phyloP scores from a whole-genome alignment of 257 asterid species.

The Ilex aquifolium region DNA sequence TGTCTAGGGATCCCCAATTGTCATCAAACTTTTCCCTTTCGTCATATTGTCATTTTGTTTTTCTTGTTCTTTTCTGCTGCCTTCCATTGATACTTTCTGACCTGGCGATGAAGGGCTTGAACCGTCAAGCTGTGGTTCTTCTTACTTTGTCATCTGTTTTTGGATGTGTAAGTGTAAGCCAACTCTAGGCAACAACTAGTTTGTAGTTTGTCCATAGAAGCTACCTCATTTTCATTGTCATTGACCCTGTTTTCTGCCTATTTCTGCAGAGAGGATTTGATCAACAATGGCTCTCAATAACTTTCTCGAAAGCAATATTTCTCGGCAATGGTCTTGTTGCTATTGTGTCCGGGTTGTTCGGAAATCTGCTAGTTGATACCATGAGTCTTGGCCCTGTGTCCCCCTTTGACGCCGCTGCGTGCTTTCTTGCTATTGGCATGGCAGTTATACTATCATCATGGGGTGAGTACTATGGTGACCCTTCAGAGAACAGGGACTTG shows the following conservation, averaged over 20 bases:
- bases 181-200: background rate
- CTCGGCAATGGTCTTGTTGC: conserved; percentile 98
- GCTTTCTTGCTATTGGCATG: conserved; percentile 87
- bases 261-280: conserved; percentile 83
- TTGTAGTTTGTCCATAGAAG: background rate
- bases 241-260: conserved; percentile 9
- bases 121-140: too few relatives aligned
- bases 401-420: conserved; percentile 90
- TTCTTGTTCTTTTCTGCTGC: too few relatives aligned
- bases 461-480: conserved; percentile 88
- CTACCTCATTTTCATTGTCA: background rate
- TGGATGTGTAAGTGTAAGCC: too few relatives aligned
- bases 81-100: too few relatives aligned
- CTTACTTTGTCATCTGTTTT: too few relatives aligned
- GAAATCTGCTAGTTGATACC: conserved; percentile 80
- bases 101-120: too few relatives aligned
- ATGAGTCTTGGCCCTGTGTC: conserved; percentile 88
- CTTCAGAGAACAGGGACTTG: conserved; percentile 86
- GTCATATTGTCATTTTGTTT: too few relatives aligned
- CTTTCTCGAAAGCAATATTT: conserved; percentile 94
- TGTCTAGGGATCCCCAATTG: too few relatives aligned
- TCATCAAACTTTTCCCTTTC: too few relatives aligned
- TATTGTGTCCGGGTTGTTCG: conserved; percentile 79
- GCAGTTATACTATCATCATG: conserved; percentile 81
- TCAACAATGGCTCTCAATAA: conserved; percentile 86